Base-by-base conservation (phyloP, 2,329 filamentous ascomycete genomes). In the Gnomoniopsis smithogilvyi region DNA sequence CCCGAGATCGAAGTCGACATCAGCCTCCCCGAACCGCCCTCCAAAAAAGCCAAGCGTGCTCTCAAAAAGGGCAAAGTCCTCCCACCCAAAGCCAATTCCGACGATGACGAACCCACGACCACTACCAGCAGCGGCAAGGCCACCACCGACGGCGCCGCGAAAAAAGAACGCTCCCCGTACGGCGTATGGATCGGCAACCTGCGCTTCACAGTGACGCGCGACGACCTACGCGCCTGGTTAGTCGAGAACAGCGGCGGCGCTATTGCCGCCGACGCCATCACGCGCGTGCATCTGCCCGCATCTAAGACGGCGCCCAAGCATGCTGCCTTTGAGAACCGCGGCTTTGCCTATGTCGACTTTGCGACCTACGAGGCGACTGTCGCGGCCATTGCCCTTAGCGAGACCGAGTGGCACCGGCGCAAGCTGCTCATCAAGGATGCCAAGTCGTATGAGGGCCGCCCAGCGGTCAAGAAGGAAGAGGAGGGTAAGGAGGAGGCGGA, bases 121-220 rank as follows among this genome's bases (percentile, higher is more conserved):
- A 50, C 14, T n/a, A n/a, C n/a, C n/a, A n/a, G n/a, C 22, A 55
- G 76, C 66, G 66, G 71, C 64, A 67, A 75, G 65, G 65, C 67
- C 17, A 70, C 67, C 62, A 67, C 69, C 51, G 67, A 75, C 41
- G 69, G 74, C 58, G 75, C 75, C 61, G 72, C 65, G 54, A 77
- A 81, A 56, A 79, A 82, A 64, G 76, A 79, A 66, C 88, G 91
- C 61, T 95, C 92, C 11, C 86, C 90, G 19, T 87, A 92, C 73
- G 91, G 92, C 63, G 85, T 99, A 65, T 99, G 95, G 95, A 91
- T 99, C 67, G 95, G 96, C 67, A 99, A 99, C 74, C 76, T 99
- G 63, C 85, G 90, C n/a, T 99, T 94, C 79, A 85, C 84, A 50
- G 80, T 89, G 45, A 95, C 89, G 48, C 86, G 89, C 60, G 78